phyloP scores from a whole-genome alignment of 73 alveolate genomes.

The Effrenium voratum region DNA sequence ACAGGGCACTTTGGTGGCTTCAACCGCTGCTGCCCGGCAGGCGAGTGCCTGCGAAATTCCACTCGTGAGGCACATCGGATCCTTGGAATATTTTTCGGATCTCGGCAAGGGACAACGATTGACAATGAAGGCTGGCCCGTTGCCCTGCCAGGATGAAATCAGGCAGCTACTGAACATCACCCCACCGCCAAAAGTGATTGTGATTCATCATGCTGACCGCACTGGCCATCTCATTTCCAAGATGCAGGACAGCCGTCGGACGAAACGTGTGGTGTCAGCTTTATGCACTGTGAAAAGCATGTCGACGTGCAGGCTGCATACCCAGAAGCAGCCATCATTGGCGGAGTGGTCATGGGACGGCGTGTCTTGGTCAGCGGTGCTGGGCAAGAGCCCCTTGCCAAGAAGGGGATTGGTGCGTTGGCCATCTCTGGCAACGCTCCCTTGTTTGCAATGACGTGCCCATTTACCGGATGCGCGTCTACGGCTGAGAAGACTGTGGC shows the following conservation, averaged over 20 bases:
- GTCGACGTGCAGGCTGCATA: not conserved
- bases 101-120: no score
- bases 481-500: conserved; percentile 31
- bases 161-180: conserved; percentile 3
- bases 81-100: no score
- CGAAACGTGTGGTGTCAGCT: not conserved
- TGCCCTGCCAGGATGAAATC: not conserved
- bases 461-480: conserved; percentile 25
- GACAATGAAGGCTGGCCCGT: no score
- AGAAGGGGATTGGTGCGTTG: conserved; percentile 35
- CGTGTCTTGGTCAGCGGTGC: conserved; percentile 7
- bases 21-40: no score
- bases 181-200: conserved; percentile 30
- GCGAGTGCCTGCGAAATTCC: no score
- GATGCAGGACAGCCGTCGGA: not conserved
- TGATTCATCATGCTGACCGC: conserved; percentile 42
- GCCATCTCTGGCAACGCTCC: conserved; percentile 23
- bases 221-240: not conserved
- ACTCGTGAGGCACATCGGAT: no score
- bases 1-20: no score
- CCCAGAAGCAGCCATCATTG: conserved; percentile 39
- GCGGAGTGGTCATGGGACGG: conserved; percentile 53
- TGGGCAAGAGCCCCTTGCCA: no score
- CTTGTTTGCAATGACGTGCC: not conserved
- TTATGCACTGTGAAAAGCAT: not conserved